Evolutionary conservation across 78 protist species (phyloP), one percentile per base, ranked within the genome.

Genomic region (Dictyostelium firmibasis): DNA sequence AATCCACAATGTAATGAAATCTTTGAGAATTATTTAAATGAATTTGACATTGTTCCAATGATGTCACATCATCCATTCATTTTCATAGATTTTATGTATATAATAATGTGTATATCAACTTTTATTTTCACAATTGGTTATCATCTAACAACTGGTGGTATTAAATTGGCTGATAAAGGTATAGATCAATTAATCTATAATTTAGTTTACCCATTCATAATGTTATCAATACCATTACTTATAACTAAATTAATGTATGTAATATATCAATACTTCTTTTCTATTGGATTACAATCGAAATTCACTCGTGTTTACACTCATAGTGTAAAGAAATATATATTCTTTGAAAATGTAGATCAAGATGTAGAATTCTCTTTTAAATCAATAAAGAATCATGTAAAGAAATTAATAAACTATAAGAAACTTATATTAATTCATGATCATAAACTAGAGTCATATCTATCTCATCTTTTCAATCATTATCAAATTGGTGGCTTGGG

Each of bases 21-120:
- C 43, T 87, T 87, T 29, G 62, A 82, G 4, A 87, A 70, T n/a
- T 78, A 38, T 33, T 23, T 87, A 27, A 87, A 87, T 14, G 93
- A 87, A 31, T 87, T 41, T 27, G 93, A 87, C 20, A 78, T 78
- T 4, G 93, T 87, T 0, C 93, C 93, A 41, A 60, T 87, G 53
- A 87, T 87, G 86, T 78, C 86, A 14, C 93, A 87, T 41, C 81
- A 87, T 62, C 86, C 86, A 25, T 77, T 78, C 18, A 57, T 87
- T 20, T 25, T 87, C 9, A 82, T 87, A 0, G 93, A 87, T 41
- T 64, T 87, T 23, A 27, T 87, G 31, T 87, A 41, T 87, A 50
- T 86, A 5, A 8, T 74, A 13, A 27, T 87, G 29, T 57, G 41
- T 11, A 72, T 53, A 3, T 41, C 81, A 0, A 77, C 76, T 1